Base-by-base conservation (phyloP, 768 basidiomycete species). In the Amanita molliuscula region DNA sequence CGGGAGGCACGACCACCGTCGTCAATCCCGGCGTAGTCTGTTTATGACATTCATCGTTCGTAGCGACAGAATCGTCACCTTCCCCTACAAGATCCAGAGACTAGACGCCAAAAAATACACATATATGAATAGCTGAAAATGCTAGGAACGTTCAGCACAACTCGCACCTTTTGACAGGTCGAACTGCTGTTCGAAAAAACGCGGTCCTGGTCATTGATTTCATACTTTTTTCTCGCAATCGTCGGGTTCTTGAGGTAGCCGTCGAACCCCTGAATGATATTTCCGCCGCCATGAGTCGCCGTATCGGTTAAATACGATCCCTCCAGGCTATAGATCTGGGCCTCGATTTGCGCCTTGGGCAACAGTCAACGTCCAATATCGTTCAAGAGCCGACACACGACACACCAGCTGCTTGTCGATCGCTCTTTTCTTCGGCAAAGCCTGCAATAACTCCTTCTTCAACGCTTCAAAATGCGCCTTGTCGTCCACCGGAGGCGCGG, bases 221-320 rank as follows among this genome's bases (percentile, higher is more conserved):
- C 88, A 55, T 82, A 79, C 59, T 81, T 82, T 60, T 83, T 75
- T 57, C 87, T 71, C 6, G 75, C 79, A 7, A 75, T 71, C 0
- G 75, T 76, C 52, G 82, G 84, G 57, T 82, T 82, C 65, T 91
- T 92, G 51, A 91, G 76, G 61, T 90, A 92, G 36, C 82, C 81
- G 48, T 91, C 89, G 55, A 91, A 91, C 3, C 89, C 89, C 57
- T 84, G 84, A 33, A 92, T 84, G 47, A 92, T 90, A 56, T 92
- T 91, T 26, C 89, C 89, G 15, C 88, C 87, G 57, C 79, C 82
- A 53, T 84, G 82, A 0, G 72, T 70, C 1, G 82, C 78, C 0
- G 89, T 90, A 47, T 92, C 89, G 6, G 79, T 77, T 31, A 92
- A 70, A 63, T 91, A 92, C 3, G 74, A 66, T 7, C 77, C 78